These are phyloP conservation scores for Carex pumila DNA, from an alignment of 176 grass and related monocot species.

Conservation along the genomic window DNA sequence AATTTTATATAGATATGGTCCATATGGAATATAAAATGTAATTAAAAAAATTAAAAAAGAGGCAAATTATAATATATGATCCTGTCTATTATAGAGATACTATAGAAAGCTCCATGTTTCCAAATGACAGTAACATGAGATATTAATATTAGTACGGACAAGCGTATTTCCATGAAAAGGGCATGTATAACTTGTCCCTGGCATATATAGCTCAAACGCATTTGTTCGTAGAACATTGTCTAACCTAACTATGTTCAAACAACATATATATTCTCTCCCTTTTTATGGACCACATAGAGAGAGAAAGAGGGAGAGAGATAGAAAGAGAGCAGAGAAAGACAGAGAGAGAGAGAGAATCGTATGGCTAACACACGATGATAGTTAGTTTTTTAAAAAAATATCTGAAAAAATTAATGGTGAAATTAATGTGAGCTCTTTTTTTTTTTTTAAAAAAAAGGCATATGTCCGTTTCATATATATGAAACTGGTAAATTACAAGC, in stretches of 20 bases:
- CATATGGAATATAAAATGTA: neutral
- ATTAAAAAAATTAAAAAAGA: neutral
- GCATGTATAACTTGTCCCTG: neutral
- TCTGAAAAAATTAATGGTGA: too few species aligned
- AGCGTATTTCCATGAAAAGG: conserved; percentile 16
- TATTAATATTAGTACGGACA: neutral
- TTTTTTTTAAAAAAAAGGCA: too few species aligned
- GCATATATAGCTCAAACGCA: neutral
- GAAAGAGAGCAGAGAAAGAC: too few species aligned
- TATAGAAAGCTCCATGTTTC: neutral
- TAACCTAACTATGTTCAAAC: neutral
- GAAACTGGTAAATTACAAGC: too few species aligned
- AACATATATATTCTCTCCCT: conserved; percentile 14
- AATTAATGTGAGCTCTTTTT: too few species aligned
- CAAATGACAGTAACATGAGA: neutral
- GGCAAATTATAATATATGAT: neutral
- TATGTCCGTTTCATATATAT: too few species aligned
- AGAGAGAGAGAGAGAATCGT: too few species aligned
- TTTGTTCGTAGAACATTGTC: neutral
- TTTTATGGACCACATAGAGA: neutral
- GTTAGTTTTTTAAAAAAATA: too few species aligned
- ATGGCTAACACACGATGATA: too few species aligned
- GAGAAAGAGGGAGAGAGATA: too few species aligned
- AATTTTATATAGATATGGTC: neutral
- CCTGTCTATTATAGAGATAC: neutral